Percentiles rank a stretch among this genome's conserved stretches.
Evolutionary conservation across 2,329 filamentous ascomycete genomes (phyloP).

Genomic region (Ophioceras dolichostomum): DNA sequence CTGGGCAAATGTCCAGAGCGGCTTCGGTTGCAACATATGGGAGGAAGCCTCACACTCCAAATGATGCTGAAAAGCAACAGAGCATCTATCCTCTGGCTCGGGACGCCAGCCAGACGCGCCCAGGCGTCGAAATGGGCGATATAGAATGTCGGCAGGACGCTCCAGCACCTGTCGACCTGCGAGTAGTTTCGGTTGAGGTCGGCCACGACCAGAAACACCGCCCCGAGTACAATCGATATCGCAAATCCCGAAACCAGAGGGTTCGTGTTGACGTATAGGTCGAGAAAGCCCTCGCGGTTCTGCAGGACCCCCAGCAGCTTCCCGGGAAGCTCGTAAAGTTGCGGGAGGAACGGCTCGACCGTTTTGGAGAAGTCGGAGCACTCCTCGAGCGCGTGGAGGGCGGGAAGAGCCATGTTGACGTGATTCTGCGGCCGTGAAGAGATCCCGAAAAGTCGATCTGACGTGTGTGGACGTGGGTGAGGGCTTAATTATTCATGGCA

Average conservation of each 20-base stretch:
- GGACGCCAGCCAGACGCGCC: slow-evolving; percentile 62
- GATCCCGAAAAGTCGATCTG: too few relatives aligned
- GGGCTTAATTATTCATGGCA: too few relatives aligned
- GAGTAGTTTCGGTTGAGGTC: slow-evolving; percentile 91
- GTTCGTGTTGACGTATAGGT: slow-evolving; percentile 75
- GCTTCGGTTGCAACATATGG: too few relatives aligned
- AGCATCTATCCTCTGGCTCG: slow-evolving; percentile 59
- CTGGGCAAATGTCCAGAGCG: too few relatives aligned
- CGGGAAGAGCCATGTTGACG: slow-evolving; percentile 58
- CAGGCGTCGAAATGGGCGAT: slow-evolving; percentile 76
- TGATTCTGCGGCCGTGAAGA: background rate
- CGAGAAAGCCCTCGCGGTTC: slow-evolving; percentile 48
- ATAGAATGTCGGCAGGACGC: slow-evolving; percentile 76
- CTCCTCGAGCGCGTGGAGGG: slow-evolving; percentile 57
- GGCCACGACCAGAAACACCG: slow-evolving; percentile 60
- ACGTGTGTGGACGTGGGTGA: too few relatives aligned
- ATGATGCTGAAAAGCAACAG: slow-evolving; percentile 56
- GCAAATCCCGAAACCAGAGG: slow-evolving; percentile 67
- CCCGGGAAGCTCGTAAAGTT: slow-evolving; percentile 58
- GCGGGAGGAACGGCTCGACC: slow-evolving; percentile 61
- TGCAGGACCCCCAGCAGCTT: slow-evolving; percentile 47
- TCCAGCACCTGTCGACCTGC: slow-evolving; percentile 93
- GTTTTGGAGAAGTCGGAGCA: slow-evolving; percentile 66
- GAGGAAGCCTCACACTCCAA: slow-evolving; percentile 70
- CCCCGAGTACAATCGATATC: slow-evolving; percentile 57